These are phyloP conservation scores for Paramecium caudatum DNA, from an alignment of 73 alveolate genomes.

Conservation along the genomic window DNA sequence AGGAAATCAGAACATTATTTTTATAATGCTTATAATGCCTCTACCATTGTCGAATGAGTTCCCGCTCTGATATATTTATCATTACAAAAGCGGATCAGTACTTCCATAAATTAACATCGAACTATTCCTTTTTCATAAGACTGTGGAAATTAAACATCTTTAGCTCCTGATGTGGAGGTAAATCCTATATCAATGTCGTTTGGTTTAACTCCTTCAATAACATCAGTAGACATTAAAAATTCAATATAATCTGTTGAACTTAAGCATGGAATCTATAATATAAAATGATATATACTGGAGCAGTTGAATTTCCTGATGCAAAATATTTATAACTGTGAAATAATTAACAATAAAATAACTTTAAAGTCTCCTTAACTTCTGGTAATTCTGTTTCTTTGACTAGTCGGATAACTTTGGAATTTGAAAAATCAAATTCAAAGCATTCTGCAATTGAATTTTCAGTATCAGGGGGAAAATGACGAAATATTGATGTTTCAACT, in stretches of 20 bases:
- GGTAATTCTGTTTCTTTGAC: slow-evolving; percentile 45
- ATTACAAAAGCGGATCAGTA: neutral
- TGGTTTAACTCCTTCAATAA: neutral
- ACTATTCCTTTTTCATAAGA: slow-evolving; percentile 39
- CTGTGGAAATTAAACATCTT: slow-evolving; percentile 21
- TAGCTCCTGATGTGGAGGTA: slow-evolving; percentile 38
- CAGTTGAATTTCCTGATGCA: slow-evolving; percentile 34
- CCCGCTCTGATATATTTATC: slow-evolving; percentile 30
- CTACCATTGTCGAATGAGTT: neutral
- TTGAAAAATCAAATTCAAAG: slow-evolving; percentile 32
- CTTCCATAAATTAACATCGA: slow-evolving; percentile 26
- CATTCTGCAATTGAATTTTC: slow-evolving; percentile 28
- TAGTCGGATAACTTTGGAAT: neutral
- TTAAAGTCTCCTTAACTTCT: slow-evolving; percentile 1
- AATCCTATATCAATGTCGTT: slow-evolving; percentile 18
- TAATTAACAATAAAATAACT: neutral
- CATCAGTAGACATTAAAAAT: neutral
- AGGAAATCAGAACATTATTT: neutral
- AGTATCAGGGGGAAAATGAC: slow-evolving; percentile 40
- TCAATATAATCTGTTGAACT: neutral
- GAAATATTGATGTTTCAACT: slow-evolving; percentile 39
- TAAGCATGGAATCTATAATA: neutral
- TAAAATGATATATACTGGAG: neutral
- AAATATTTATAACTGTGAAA: slow-evolving; percentile 16
- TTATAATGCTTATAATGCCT: neutral